Evolutionary conservation across 345 rosid species (phyloP), one percentile per base, ranked within the genome.

Genomic region (Isatis tinctoria): DNA sequence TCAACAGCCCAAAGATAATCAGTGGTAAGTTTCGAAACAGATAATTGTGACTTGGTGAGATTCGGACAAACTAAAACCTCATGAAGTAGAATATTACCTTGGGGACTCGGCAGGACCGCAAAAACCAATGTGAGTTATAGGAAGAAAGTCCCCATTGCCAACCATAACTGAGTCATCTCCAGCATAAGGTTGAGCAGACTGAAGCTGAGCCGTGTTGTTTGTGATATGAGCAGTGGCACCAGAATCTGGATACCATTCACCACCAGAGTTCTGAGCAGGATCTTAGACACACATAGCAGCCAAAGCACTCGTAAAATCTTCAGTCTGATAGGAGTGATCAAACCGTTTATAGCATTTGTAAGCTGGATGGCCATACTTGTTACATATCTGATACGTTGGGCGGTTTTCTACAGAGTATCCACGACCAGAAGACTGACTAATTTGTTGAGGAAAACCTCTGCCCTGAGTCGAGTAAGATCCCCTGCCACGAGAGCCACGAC

Each of bases 21-120:
- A 1, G 24, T 8, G 0, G 51, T 45, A 17, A 17, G 51, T 4
- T 45, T 17, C 2, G 51, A 45, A 8, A 17, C 22, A 16, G 24
- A 45, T 0, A 44, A 14, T 3, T n/a, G 12, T 7, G 48, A 39
- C 1, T 39, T 39, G 2, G 44, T 11, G 1, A 39, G 11, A 0
- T 0, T n/a, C 11, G n/a, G n/a, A 3, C 44, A 39, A 3, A 39
- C n/a, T 3, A 39, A 3, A 1, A 39, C 44, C 3, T 39, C n/a
- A 2, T 11, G 0, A 0, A 39, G 2, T 11, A 5, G 44, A 0
- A 12, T 0, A 0, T 2, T 39, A 39, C 44, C 44, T 39, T 39
- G 44, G 1, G 0, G 2, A 7, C 10, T 35, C 2, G 37, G 4
- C 0, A 39, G n/a, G 3, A 3, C n/a, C 0, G 14, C n/a, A n/a